These are phyloP conservation scores for Cutaneotrichosporon cavernicola DNA, from an alignment of 1,284 basidiomycete genomes.

Conservation along the genomic window DNA sequence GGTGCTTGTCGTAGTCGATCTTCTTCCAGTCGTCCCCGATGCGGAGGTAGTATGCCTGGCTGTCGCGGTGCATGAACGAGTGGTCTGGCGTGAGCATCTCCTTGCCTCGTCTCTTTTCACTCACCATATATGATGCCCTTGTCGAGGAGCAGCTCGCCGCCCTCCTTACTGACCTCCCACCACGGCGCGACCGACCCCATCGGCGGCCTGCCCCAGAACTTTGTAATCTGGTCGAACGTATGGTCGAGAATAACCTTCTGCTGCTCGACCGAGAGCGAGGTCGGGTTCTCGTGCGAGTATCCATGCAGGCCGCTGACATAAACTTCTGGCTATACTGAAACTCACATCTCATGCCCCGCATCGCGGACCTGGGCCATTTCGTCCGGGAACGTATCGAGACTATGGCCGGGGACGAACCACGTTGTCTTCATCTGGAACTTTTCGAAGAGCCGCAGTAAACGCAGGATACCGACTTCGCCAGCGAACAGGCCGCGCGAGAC, in stretches of 20 bases:
- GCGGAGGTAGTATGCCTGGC: conserved; percentile 68
- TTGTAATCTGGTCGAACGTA: conserved; percentile 65
- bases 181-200: conserved; percentile 69
- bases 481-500: conserved; percentile 55
- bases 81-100: conserved; percentile 50
- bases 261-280: conserved; percentile 63
- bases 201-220: conserved; percentile 67
- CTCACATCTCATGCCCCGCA: conserved; percentile 54
- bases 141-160: conserved; percentile 65
- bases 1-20: conserved; percentile 65
- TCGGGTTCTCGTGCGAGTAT: conserved; percentile 74
- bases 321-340: conserved; percentile 1
- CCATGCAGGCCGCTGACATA: conserved; percentile 63
- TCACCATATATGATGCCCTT: conserved; percentile 73
- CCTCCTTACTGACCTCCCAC: conserved; percentile 75
- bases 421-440: conserved; percentile 67
- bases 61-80: conserved; percentile 60
- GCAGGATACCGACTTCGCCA: conserved; percentile 68
- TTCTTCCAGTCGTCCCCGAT: conserved; percentile 71
- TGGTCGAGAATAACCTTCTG: conserved; percentile 70
- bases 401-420: conserved; percentile 66
- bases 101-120: too few relatives aligned
- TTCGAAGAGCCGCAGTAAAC: conserved; percentile 68
- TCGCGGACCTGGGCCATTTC: conserved; percentile 53
- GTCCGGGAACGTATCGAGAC: conserved; percentile 54